A percentile compares a stretch with the other conserved stretches of the same genome.
These are phyloP conservation scores for Pholiota conissans DNA, from an alignment of 768 basidiomycete species.

Conservation along the genomic window DNA sequence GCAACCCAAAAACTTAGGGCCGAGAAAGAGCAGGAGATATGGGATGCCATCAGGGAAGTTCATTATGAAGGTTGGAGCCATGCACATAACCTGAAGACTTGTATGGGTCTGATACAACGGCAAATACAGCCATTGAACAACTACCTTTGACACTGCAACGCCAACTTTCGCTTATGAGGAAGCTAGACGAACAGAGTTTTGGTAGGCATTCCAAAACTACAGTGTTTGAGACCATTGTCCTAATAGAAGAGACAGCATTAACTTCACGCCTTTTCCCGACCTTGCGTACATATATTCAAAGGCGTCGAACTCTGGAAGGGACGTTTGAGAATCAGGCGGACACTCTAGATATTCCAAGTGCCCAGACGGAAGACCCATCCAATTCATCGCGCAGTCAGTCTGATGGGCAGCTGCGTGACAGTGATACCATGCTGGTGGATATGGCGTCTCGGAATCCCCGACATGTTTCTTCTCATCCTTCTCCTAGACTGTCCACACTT, in stretches of 20 bases:
- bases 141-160: slow-evolving; percentile 74
- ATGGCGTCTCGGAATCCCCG: background rate
- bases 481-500: slow-evolving; percentile 13
- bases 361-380: background rate
- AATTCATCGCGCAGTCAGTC: background rate
- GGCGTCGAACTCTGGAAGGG: slow-evolving; percentile 17
- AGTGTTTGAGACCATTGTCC: background rate
- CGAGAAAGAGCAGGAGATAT: slow-evolving; percentile 63
- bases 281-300: slow-evolving; percentile 46
- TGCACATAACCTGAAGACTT: background rate
- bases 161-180: slow-evolving; percentile 66
- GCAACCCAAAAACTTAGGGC: slow-evolving; percentile 18
- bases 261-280: slow-evolving; percentile 40
- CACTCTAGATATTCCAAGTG: background rate
- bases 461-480: background rate
- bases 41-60: slow-evolving; percentile 78
- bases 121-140: slow-evolving; percentile 68
- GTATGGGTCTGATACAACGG: background rate
- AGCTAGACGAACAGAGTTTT: slow-evolving; percentile 67
- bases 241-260: slow-evolving; percentile 23
- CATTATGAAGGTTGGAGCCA: slow-evolving; percentile 67
- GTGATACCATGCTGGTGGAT: background rate
- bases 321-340: slow-evolving; percentile 1
- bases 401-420: slow-evolving; percentile 1
- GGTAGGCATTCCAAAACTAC: slow-evolving; percentile 34